Conservation (phyloP, 2,329 filamentous ascomycete genomes). For the Colletotrichum lini region DNA sequence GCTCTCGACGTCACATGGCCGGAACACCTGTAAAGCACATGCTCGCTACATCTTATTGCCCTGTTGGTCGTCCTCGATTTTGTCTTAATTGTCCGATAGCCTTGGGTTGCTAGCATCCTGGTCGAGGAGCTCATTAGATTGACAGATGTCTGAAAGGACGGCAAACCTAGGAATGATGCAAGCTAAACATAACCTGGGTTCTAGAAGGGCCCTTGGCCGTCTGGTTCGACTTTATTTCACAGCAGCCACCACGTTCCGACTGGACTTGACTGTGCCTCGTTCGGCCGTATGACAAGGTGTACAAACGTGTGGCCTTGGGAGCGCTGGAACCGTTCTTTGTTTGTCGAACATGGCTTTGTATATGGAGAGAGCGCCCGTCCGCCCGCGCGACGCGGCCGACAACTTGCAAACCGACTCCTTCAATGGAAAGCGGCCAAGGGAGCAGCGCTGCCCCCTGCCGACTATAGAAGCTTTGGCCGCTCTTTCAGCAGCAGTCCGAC, state of each 20-base stretch:
- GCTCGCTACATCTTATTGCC: conserved; percentile 13
- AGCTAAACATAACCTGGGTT: neutral
- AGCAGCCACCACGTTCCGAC: neutral
- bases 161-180: neutral
- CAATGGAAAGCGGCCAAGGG: conserved; percentile 1
- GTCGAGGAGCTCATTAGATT: neutral
- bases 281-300: neutral
- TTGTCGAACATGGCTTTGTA: neutral
- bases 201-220: neutral
- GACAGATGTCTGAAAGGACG: neutral
- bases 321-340: neutral
- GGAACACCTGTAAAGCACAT: conserved; percentile 35
- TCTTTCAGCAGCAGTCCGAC: neutral
- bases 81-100: conserved; percentile 6
- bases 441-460: conserved; percentile 3
- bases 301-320: neutral
- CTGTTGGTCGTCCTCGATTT: conserved; percentile 7
- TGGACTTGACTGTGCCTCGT: neutral
- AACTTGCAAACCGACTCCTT: neutral
- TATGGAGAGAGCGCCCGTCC: neutral
- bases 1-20: conserved; percentile 7
- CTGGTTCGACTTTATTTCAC: neutral
- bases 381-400: neutral
- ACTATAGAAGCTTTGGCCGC: conserved; percentile 2
- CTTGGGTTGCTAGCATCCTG: conserved; percentile 3